Percentiles rank a stretch among this genome's conserved stretches.
phyloP scores from a whole-genome alignment of 208 protist species.

The Herpetomonas samuelpessoai region DNA sequence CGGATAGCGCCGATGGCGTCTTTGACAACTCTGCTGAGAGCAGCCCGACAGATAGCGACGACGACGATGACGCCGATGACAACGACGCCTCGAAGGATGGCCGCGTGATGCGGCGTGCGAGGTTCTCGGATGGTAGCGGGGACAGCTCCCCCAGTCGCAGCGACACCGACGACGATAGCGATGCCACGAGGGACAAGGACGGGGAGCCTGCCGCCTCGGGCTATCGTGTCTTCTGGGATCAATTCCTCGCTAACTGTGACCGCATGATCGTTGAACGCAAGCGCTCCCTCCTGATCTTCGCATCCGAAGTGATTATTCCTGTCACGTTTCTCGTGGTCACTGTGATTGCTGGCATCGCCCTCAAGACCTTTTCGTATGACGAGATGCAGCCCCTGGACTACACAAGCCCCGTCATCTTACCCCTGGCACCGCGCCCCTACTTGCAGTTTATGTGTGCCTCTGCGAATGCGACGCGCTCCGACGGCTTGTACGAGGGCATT shows the following conservation, averaged over 20 bases:
- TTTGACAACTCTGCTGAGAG: no score
- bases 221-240: background rate
- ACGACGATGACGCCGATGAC: no score
- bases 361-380: constrained; percentile 1
- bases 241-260: constrained; percentile 10
- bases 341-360: constrained; percentile 7
- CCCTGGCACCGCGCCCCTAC: background rate
- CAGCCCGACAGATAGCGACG: no score
- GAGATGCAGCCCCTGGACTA: constrained; percentile 7
- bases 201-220: background rate
- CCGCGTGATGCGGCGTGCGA: no score
- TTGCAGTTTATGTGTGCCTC: background rate
- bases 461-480: constrained; percentile 1
- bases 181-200: background rate
- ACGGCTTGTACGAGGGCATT: constrained; percentile 7
- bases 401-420: background rate
- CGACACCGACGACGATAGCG: background rate
- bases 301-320: constrained; percentile 15
- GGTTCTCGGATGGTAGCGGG: background rate
- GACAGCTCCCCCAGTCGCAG: background rate
- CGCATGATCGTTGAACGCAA: constrained; percentile 11
- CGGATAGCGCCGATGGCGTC: no score
- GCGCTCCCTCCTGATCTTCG: constrained; percentile 1
- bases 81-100: no score
- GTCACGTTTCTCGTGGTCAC: constrained; percentile 20